Conservation (phyloP, 208 protist species). For the Angomonas deanei region DNA sequence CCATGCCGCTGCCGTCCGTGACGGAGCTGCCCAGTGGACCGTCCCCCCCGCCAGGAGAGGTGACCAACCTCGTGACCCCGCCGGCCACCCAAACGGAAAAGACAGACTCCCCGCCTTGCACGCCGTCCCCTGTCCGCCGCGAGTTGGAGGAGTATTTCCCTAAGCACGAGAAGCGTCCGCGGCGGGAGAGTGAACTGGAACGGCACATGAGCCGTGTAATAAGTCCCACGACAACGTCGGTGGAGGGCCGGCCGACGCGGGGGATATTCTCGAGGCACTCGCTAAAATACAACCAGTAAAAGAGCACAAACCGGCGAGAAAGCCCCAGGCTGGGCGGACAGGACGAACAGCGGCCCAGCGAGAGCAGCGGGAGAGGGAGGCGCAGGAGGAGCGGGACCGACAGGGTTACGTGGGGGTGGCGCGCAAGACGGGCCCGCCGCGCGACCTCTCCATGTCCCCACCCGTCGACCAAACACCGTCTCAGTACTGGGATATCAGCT, state of each 20-base stretch:
- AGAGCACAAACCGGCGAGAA: too few relatives aligned
- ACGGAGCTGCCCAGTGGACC: background rate
- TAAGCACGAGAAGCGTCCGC: background rate
- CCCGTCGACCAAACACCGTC: conserved; percentile 31
- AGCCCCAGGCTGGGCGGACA: too few relatives aligned
- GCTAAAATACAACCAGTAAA: background rate
- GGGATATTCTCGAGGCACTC: too few relatives aligned
- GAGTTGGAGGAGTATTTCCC: background rate
- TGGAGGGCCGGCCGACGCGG: too few relatives aligned
- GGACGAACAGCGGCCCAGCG: background rate
- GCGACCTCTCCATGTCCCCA: background rate
- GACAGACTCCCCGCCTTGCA: background rate
- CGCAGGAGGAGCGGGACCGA: background rate
- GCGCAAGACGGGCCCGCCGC: too few relatives aligned
- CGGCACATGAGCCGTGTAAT: too few relatives aligned
- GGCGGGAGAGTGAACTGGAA: background rate
- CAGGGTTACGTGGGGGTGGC: background rate
- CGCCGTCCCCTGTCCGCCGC: background rate
- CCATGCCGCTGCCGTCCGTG: background rate
- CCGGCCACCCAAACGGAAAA: background rate
- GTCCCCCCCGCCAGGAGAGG: background rate
- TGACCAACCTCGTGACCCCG: background rate
- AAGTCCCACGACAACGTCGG: too few relatives aligned
- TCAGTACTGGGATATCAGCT: conserved; percentile 70
- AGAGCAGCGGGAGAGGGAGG: background rate